These are phyloP conservation scores for Solanum boliviense DNA, from an alignment of 257 asterid genomes.

Conservation along the genomic window DNA sequence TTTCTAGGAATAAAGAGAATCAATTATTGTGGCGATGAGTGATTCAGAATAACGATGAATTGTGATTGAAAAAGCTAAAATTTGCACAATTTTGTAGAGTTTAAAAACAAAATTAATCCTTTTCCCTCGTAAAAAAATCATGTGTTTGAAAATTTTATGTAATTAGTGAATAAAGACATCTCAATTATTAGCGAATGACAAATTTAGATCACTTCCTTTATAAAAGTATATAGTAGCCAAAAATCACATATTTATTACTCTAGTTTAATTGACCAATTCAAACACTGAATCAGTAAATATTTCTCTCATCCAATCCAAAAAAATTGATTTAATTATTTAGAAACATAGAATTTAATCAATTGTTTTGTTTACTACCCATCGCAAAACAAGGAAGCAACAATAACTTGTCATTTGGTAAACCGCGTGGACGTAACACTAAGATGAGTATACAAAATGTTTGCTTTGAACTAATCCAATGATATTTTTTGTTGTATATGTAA, in stretches of 20 bases:
- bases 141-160: neutral
- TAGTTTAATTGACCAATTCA: neutral
- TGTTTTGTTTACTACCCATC: neutral
- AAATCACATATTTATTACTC: too few species aligned
- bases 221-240: too few species aligned
- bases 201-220: neutral
- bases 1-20: too few species aligned
- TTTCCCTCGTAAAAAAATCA: neutral
- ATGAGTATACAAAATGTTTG: neutral
- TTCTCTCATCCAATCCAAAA: neutral
- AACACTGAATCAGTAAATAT: neutral
- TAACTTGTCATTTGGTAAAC: neutral
- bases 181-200: neutral
- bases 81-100: too few species aligned
- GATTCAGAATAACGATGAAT: too few species aligned
- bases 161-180: too few species aligned
- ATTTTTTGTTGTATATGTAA: neutral
- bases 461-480: neutral
- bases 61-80: neutral
- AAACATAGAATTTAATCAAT: neutral
- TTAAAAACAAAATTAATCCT: too few species aligned
- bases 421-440: neutral
- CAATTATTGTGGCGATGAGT: too few species aligned
- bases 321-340: neutral
- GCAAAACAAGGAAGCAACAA: neutral